These are phyloP conservation scores for Albizia julibrissin DNA, from an alignment of 306 rosid species.

Conservation along the genomic window DNA sequence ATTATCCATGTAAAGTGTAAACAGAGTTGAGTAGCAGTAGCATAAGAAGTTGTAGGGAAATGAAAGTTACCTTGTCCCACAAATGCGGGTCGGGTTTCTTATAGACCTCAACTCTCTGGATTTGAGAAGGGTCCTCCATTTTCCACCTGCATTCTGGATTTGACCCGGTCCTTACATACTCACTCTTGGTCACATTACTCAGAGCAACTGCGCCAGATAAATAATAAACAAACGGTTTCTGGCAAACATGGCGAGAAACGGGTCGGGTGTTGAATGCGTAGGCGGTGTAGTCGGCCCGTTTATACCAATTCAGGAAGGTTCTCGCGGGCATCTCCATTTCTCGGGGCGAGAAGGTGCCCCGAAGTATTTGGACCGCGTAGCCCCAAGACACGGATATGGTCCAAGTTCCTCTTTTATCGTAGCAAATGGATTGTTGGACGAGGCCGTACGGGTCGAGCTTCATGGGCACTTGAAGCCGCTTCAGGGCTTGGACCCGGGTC, in stretches of 20 bases:
- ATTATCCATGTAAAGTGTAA: background rate
- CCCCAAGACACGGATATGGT: constrained; percentile 79
- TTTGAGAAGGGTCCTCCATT: constrained; percentile 56
- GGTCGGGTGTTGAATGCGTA: constrained; percentile 67
- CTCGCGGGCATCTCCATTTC: constrained; percentile 71
- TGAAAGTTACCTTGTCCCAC: constrained; percentile 66
- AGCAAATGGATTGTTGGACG: constrained; percentile 77
- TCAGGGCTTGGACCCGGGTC: constrained; percentile 49
- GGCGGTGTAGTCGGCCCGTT: constrained; percentile 44
- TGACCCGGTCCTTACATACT: constrained; percentile 32
- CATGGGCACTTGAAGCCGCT: constrained; percentile 50
- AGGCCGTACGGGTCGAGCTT: constrained; percentile 60
- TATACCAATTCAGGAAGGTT: constrained; percentile 71
- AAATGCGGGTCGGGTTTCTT: constrained; percentile 54
- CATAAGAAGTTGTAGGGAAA: background rate
- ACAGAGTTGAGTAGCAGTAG: background rate
- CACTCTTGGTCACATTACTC: constrained; percentile 34
- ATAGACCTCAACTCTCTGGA: constrained; percentile 41
- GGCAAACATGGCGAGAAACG: constrained; percentile 44
- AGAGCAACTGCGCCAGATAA: constrained; percentile 17
- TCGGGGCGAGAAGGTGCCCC: constrained; percentile 53
- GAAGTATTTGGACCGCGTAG: constrained; percentile 67
- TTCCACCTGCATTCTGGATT: constrained; percentile 58
- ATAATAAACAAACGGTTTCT: constrained; percentile 58
- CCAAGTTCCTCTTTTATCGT: constrained; percentile 61